phyloP scores from a whole-genome alignment of 306 rosid species.

The Pterocarpus santalinus region DNA sequence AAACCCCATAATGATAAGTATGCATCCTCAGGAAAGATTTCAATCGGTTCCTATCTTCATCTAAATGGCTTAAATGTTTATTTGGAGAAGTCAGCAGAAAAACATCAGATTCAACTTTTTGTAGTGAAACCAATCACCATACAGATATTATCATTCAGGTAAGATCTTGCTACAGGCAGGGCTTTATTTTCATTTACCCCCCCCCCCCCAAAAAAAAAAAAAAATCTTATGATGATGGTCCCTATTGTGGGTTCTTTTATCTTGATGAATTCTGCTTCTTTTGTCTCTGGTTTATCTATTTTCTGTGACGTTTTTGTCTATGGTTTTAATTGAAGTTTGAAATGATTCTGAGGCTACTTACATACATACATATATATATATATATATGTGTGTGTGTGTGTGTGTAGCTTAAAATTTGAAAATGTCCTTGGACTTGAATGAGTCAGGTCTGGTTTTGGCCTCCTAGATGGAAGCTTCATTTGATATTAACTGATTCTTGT shows the following conservation, averaged over 20 bases:
- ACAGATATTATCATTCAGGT: constrained; percentile 73
- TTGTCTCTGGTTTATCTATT: constrained; percentile 8
- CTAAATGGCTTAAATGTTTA: constrained; percentile 70
- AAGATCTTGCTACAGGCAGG: constrained; percentile 44
- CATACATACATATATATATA: too few relatives aligned
- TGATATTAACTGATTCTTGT: background rate
- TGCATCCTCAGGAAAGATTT: constrained; percentile 60
- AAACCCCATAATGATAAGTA: constrained; percentile 64
- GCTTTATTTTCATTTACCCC: constrained; percentile 32
- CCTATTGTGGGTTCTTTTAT: constrained; percentile 27
- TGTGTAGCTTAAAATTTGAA: background rate
- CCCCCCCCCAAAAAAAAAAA: too few relatives aligned
- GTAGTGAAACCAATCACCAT: constrained; percentile 65
- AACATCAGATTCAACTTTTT: constrained; percentile 64
- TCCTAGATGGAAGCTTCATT: too few relatives aligned
- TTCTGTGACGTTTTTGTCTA: constrained; percentile 4
- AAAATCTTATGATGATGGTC: constrained; percentile 31
- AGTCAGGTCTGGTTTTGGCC: background rate
- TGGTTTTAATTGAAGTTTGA: constrained; percentile 33
- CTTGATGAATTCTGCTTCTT: constrained; percentile 18
- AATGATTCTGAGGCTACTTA: background rate
- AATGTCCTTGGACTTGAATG: background rate
- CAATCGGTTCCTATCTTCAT: constrained; percentile 63
- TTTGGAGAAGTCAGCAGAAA: constrained; percentile 58
- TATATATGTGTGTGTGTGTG: background rate